phyloP scores from a whole-genome alignment of 129 eudicot species.

The Mikania micrantha region DNA sequence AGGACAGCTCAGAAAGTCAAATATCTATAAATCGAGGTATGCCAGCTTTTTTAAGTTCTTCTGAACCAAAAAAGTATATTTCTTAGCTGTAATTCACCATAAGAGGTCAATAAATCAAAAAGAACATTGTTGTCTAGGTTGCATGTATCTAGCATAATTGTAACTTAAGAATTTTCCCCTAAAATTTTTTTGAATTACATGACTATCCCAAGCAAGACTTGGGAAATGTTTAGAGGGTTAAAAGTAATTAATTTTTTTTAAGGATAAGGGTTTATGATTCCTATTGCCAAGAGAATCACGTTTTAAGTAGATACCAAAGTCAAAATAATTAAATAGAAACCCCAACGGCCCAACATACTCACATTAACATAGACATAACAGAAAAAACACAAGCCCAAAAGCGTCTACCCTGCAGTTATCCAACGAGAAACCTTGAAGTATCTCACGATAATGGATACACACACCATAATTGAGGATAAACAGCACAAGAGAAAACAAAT shows the following conservation, averaged over 20 bases:
- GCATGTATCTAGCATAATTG: background rate
- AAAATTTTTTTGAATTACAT: too few relatives aligned
- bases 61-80: background rate
- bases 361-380: background rate
- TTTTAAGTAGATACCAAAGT: background rate
- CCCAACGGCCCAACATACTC: background rate
- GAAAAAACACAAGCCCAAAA: background rate
- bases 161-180: too few relatives aligned
- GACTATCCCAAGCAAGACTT: background rate
- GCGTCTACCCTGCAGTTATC: background rate
- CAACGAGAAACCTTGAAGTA: background rate
- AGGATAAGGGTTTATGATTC: background rate
- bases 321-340: slow-evolving; percentile 5
- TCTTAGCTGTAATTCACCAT: background rate
- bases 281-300: background rate
- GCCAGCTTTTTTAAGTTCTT: background rate
- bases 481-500: background rate
- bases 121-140: background rate
- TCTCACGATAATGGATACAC: background rate
- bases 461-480: background rate
- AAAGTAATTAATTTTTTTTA: background rate
- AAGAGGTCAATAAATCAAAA: background rate
- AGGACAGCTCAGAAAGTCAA: slow-evolving; percentile 9
- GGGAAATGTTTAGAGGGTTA: background rate
- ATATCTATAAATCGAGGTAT: background rate